A percentile compares a stretch with the other conserved stretches of the same genome.
Evolutionary conservation across 306 rosid species (phyloP).

Genomic region (Neltuma alba): DNA sequence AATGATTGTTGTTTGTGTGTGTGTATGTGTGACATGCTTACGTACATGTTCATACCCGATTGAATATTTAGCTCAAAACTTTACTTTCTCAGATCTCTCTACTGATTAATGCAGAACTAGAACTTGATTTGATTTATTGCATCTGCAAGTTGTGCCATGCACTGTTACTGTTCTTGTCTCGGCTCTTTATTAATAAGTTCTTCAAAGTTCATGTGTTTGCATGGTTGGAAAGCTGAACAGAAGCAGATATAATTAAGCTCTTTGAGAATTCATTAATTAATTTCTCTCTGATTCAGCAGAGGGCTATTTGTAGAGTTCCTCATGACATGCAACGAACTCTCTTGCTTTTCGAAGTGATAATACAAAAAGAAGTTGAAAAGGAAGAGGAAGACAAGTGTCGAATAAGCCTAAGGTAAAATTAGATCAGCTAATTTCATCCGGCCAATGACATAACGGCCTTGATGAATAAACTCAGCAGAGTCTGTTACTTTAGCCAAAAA

Average conservation of each 20-base stretch:
- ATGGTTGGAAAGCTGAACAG: slow-evolving; percentile 25
- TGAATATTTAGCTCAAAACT: not conserved
- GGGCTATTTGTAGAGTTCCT: slow-evolving; percentile 19
- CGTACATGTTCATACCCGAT: not conserved
- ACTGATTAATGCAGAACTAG: not conserved
- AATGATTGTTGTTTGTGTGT: not conserved
- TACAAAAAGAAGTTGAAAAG: not conserved
- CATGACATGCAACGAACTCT: slow-evolving; percentile 29
- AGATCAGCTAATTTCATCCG: not conserved
- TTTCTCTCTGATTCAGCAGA: slow-evolving; percentile 27
- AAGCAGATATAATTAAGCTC: slow-evolving; percentile 4
- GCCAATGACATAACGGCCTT: not conserved
- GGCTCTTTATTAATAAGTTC: not conserved
- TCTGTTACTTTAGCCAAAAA: not conserved
- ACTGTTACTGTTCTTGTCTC: not conserved
- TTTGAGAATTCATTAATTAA: not conserved
- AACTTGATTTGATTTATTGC: slow-evolving; percentile 33
- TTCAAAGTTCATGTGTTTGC: slow-evolving; percentile 5
- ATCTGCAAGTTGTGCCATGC: slow-evolving; percentile 1
- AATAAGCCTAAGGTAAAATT: not conserved
- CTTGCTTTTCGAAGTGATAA: slow-evolving; percentile 13
- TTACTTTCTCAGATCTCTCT: not conserved
- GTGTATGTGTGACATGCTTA: not conserved
- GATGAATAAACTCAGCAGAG: not conserved
- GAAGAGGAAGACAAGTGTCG: slow-evolving; percentile 5